Conservation (phyloP, 2,329 filamentous ascomycete genomes). For the Chaetothyriales sp. region DNA sequence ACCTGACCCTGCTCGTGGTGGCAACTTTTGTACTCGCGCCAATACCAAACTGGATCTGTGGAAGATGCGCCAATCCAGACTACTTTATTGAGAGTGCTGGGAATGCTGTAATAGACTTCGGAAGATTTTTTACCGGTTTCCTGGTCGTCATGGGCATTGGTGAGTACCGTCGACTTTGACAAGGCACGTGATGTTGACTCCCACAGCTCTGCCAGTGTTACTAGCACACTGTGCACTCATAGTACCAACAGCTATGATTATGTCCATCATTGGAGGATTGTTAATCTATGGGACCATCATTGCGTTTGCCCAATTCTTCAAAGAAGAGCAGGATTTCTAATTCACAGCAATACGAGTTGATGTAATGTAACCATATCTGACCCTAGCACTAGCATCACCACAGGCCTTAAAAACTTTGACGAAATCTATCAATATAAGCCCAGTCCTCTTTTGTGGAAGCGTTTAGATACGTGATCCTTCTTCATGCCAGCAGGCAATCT, state of each 20-base stretch:
- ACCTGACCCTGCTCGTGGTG: slow-evolving; percentile 89
- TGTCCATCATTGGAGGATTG: slow-evolving; percentile 84
- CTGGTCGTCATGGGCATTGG: slow-evolving; percentile 95
- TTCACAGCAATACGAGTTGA: slow-evolving; percentile 1
- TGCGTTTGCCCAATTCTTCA: slow-evolving; percentile 96
- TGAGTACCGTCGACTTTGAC: slow-evolving; percentile 36
- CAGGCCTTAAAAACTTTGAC: neutral
- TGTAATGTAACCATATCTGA: neutral
- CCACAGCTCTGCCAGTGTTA: slow-evolving; percentile 66
- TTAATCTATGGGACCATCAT: slow-evolving; percentile 98
- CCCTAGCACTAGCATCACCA: neutral
- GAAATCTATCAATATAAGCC: neutral
- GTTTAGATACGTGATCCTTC: neutral
- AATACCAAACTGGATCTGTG: slow-evolving; percentile 91
- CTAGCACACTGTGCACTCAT: slow-evolving; percentile 82
- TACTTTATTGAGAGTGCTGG: slow-evolving; percentile 84
- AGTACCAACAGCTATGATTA: slow-evolving; percentile 70
- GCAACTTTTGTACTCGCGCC: slow-evolving; percentile 90
- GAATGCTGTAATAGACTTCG: slow-evolving; percentile 79
- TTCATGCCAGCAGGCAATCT: too few species aligned
- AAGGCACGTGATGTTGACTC: slow-evolving; percentile 5
- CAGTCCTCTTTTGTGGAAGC: neutral
- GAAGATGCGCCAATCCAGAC: slow-evolving; percentile 76
- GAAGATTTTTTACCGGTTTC: slow-evolving; percentile 87
- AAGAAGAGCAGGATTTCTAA: slow-evolving; percentile 92